Base-by-base conservation (phyloP, 2,329 filamentous ascomycete genomes). In the Biscogniauxia marginata region DNA sequence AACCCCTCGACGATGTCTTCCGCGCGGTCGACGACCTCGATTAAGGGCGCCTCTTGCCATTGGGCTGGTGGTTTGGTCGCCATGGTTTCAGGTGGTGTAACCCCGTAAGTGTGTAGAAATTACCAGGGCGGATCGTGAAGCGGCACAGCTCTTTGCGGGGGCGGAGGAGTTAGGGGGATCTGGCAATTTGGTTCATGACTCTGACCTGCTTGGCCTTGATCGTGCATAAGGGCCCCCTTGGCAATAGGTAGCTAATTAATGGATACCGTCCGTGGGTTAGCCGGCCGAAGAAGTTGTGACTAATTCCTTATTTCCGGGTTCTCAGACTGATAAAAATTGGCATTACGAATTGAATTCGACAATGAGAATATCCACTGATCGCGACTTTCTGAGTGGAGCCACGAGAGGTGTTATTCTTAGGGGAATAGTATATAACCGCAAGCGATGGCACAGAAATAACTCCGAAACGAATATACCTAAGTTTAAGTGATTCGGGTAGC, bases 1-100 rank as follows among this genome's bases (percentile, higher is more conserved):
- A 71, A 73, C 43, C 48, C 61, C 39, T 62, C 56, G 18, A 57
- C 44, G 8, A 71, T 55, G 43, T 69, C 67, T 3, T 62, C 60
- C 1, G 53, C 52, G 18, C 53, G 49, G 24, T 54, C 55, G 22
- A 70, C 59, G 18, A 66, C 51, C 46, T 70, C 64, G 51, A 71
- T 56, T 47, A 53, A 57, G 3, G 56, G 49, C n/a, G 61, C 60
- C 9, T 61, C 58, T 13, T 25, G 30, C 7, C 13, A 13, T 4
- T 11, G 30, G 9, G 49, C 6, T 20, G 24, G 30, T 39, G 22
- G 16, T 18, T 30, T 49, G 18, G 46, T 49, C n/a, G 30, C 30
- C 30, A 39, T 39, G 30, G 30, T 39, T 39, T 39, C 30, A 39
- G 30, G 30, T 39, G 13, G 13, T 11, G 30, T 16, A n/a, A 2